Conservation (phyloP, 2,329 filamentous ascomycete species). For the Sporothrix dimorphospora region DNA sequence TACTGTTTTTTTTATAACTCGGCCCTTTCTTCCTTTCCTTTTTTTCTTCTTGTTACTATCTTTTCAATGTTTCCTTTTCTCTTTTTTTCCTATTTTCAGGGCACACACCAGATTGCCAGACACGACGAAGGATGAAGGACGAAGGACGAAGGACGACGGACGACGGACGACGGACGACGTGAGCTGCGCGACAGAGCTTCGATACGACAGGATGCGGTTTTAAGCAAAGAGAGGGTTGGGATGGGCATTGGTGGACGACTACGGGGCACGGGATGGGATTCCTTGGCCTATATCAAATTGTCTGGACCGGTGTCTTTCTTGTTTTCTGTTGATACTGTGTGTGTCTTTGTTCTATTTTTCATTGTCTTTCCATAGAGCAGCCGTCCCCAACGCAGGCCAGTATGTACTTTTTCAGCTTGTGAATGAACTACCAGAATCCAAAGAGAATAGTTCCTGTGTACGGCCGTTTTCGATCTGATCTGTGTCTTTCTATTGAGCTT, state of each 20-base stretch:
- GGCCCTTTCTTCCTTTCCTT: neutral
- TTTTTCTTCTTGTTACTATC: neutral
- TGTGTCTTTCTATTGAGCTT: too few relatives aligned
- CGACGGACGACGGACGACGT: neutral
- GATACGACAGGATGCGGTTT: neutral
- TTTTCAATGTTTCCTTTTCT: neutral
- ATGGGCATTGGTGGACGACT: neutral
- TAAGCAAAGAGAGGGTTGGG: too few relatives aligned
- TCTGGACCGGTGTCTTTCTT: neutral
- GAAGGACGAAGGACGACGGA: neutral
- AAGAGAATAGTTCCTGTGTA: neutral
- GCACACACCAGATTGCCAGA: neutral
- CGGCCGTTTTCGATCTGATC: too few relatives aligned
- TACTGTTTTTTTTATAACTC: neutral
- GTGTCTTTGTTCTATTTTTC: neutral
- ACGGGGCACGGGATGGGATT: neutral
- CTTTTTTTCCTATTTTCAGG: neutral
- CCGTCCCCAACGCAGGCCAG: neutral
- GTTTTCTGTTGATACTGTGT: neutral
- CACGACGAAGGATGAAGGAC: neutral
- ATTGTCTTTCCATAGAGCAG: neutral
- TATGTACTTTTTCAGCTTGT: neutral
- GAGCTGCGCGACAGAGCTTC: neutral
- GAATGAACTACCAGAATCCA: neutral
- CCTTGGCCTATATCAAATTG: neutral